These are phyloP conservation scores for Dittrichia graveolens DNA, from an alignment of 129 eudicot genomes.

Conservation along the genomic window DNA sequence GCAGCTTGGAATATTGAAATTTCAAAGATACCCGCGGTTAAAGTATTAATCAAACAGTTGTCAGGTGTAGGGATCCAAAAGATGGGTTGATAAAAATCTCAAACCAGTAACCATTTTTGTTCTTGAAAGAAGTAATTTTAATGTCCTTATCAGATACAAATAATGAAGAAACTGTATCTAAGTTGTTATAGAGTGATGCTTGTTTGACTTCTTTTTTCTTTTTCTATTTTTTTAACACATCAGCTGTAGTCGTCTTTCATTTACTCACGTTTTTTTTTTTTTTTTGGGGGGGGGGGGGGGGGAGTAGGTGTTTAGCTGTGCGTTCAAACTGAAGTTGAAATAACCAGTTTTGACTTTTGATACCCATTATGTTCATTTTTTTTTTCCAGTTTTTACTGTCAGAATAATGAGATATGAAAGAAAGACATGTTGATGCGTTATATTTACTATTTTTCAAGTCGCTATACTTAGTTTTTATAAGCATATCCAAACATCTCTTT, in stretches of 20 bases:
- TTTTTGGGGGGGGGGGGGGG: no score
- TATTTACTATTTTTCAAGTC: no score
- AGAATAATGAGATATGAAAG: no score
- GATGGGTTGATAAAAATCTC: no score
- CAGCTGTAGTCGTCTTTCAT: not conserved
- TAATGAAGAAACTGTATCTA: not conserved
- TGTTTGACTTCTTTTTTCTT: constrained; percentile 5
- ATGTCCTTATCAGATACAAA: not conserved
- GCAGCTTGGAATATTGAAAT: not conserved
- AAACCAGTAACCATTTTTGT: no score
- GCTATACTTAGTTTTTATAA: not conserved
- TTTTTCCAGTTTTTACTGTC: not conserved
- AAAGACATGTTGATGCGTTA: not conserved
- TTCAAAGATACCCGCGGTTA: no score
- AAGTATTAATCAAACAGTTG: no score
- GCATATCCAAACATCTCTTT: not conserved
- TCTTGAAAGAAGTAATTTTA: not conserved
- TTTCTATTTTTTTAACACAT: not conserved
- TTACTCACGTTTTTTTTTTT: not conserved
- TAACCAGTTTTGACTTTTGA: not conserved
- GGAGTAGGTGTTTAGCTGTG: constrained; percentile 19
- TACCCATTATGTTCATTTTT: no score
- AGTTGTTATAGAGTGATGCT: not conserved
- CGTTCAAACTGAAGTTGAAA: not conserved
- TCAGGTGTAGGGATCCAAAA: no score